A percentile compares a stretch with the other conserved stretches of the same genome.
Evolutionary conservation across 768 basidiomycete species (phyloP).

Genomic region (Suillus brevipes): DNA sequence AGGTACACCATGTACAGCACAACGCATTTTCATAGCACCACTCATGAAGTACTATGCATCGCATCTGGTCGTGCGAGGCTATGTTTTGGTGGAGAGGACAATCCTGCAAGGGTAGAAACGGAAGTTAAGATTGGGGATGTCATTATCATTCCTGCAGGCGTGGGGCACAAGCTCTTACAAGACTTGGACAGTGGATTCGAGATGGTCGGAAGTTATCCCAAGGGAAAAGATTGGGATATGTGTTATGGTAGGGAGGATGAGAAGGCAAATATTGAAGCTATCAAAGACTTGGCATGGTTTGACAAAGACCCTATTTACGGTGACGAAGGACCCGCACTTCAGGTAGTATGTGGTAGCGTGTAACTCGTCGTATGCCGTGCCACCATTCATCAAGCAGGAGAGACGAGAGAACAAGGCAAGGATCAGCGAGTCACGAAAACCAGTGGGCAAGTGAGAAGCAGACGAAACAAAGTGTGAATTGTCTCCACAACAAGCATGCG

Average conservation of each 20-base stretch:
- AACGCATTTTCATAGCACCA: constrained; percentile 45
- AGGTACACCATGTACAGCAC: constrained; percentile 43
- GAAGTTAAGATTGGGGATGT: constrained; percentile 40
- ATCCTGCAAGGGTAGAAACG: constrained; percentile 31
- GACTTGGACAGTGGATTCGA: constrained; percentile 32
- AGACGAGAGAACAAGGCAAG: not conserved
- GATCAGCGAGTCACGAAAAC: not conserved
- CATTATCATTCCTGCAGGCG: constrained; percentile 42
- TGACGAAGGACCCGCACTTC: constrained; percentile 37
- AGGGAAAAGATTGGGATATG: constrained; percentile 39
- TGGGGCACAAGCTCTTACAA: constrained; percentile 38
- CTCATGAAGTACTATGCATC: constrained; percentile 42
- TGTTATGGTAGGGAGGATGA: constrained; percentile 38
- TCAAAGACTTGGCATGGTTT: constrained; percentile 38
- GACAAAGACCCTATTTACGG: constrained; percentile 42
- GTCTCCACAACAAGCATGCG: not conserved
- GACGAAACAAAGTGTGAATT: not conserved
- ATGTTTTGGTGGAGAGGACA: constrained; percentile 43
- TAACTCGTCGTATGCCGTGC: not conserved
- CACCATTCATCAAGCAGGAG: not conserved
- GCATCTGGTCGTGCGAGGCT: constrained; percentile 33
- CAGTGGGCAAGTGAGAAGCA: not conserved
- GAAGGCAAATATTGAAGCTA: constrained; percentile 26
- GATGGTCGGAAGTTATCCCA: constrained; percentile 44
- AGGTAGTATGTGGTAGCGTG: constrained; percentile 18